These are phyloP conservation scores for Cucurbita pepo DNA, from an alignment of 306 rosid species.

Conservation along the genomic window DNA sequence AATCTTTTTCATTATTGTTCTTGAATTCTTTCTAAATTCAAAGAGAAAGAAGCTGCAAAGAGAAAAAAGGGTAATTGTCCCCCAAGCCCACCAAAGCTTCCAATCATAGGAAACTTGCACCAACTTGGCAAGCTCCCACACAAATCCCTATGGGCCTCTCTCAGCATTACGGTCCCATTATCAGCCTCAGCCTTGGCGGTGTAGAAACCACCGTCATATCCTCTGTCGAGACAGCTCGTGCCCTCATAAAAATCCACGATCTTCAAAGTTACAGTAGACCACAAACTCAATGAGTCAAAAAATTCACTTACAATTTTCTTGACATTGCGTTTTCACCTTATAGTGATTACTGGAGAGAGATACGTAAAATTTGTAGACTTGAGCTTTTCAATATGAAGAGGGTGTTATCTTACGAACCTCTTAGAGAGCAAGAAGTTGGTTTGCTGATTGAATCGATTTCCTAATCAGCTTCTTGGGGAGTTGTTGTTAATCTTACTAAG, in stretches of 20 bases:
- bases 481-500: conserved; percentile 9
- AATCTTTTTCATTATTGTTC: too few species aligned
- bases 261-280: conserved; percentile 28
- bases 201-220: too few species aligned
- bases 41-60: neutral
- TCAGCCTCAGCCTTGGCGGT: too few species aligned
- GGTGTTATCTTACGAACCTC: conserved; percentile 2
- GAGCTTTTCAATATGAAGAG: conserved; percentile 21
- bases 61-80: too few species aligned
- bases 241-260: conserved; percentile 13
- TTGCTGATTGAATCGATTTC: conserved; percentile 5
- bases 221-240: neutral
- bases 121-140: neutral
- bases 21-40: neutral
- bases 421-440: conserved; percentile 10
- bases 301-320: conserved; percentile 22
- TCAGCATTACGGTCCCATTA: neutral
- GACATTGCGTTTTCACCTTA: conserved; percentile 32
- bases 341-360: conserved; percentile 30
- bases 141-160: neutral
- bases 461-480: neutral
- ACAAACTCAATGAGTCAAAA: neutral
- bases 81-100: neutral
- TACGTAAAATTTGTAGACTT: conserved; percentile 20
- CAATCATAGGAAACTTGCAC: neutral